Base-by-base conservation (phyloP, 257 asterid species). In the Solanum sparsipilum region DNA sequence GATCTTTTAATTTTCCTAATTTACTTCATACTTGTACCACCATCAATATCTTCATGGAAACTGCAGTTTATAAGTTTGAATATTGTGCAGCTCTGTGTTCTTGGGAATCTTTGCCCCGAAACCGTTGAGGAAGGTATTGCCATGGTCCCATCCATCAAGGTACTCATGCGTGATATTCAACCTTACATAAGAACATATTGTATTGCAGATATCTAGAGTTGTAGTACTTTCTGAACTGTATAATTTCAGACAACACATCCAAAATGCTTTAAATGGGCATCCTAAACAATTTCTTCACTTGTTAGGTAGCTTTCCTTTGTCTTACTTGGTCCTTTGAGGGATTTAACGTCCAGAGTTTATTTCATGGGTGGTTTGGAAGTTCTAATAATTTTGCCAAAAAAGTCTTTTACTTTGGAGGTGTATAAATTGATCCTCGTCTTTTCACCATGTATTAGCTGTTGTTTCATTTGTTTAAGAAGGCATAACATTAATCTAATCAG, bases 101-200 rank as follows among this genome's bases (percentile, higher is more conserved):
- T 96, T 70, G 99, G 99, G 90, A 96, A 95, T 93, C 98, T 96
- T 68, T 95, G 99, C 88, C 99, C 99, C 0, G 99, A 96, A 88
- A 95, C 98, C 5, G 96, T 94, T 29, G 99, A 96, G 90, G 99
- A 97, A 93, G 99, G 94, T 86, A 93, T 94, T 88, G 95, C 98
- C 86, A 93, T 96, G 98, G 99, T 97, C 88, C 99, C 99, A 9
- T 96, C 99, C 44, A 94, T 96, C 91, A 96, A 96, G 99, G 99
- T 96, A 94, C 90, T 87, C 78, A 16, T 48, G 70, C 2, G 18
- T 48, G 70, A 48, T 72, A 29, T 15, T 29, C 23, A 70, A 13
- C 38, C n/a, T 34, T 32, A 72, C 60, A 76, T 39, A 76, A 76
- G 84, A 76, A 76, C 29, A 18, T n/a, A n/a, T 76, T 38, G 60